Base-by-base conservation (phyloP, 2,329 filamentous ascomycete species). In the Ophiostoma novo-ulmi region DNA sequence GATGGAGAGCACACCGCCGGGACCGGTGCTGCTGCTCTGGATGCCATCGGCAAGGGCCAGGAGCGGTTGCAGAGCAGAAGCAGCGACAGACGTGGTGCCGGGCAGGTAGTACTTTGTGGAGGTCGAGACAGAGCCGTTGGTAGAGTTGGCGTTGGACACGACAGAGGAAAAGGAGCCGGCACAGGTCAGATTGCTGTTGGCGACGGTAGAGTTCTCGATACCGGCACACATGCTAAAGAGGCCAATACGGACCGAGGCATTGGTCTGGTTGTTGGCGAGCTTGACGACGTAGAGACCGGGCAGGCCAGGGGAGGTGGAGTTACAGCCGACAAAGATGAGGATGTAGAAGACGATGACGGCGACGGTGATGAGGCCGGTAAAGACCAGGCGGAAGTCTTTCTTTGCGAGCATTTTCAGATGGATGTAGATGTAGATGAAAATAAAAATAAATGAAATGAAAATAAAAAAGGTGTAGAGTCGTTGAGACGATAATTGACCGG, bases 221-320 rank as follows among this genome's bases (percentile, higher is more conserved):
- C 72, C 72, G 52, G 74, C 73, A 22, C 74, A 75, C 26, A 74
- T 67, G 48, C 74, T 52, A 14, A 75, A 73, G 36, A 74, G 74
- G 14, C 74, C 74, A 17, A 75, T 58, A 5, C 71, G 74, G 65
- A 75, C 74, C 17, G 73, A 68, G 14, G 72, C 71, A 2, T 69
- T 26, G 13, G 72, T 74, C 14, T 48, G 22, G 58, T 72, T 73
- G 72, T 75, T 73, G 70, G 55, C 70, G 64, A 74, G 69, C 58
- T 71, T 70, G 70, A 74, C 69, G 22, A 75, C 68, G 65, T 68
- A 75, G 67, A 75, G 69, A 63, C 73, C 74, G 35, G 74, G 74
- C 6, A 75, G 44, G 39, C 74, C 74, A 41, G 74, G 74, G 5
- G 74, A 75, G 14, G 71, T 74, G n/a, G 74, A 75, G 39, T 70